Percentiles rank a stretch among this genome's conserved stretches.
phyloP scores from a whole-genome alignment of 164 flowering plant species.

The Santalum album region DNA sequence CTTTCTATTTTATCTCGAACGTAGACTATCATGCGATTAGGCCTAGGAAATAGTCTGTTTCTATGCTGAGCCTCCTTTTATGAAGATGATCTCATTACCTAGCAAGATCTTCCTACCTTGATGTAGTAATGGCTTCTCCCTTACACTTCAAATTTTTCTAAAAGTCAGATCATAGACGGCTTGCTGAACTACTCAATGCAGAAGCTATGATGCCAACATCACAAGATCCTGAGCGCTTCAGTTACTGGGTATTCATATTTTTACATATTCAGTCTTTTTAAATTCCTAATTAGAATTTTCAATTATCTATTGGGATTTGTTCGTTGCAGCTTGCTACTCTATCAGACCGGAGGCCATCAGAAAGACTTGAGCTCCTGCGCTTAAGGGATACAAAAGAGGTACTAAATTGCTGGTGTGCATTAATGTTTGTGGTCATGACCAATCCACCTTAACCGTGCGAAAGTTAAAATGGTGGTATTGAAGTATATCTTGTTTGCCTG shows the following conservation, averaged over 20 bases:
- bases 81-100: no score
- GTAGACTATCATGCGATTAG: no score
- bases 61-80: no score
- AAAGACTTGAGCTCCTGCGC: constrained; percentile 71
- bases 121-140: not conserved
- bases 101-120: no score
- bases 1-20: not conserved
- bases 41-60: no score
- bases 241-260: constrained; percentile 76
- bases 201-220: constrained; percentile 67
- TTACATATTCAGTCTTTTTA: not conserved
- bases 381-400: constrained; percentile 78
- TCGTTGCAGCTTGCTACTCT: constrained; percentile 63
- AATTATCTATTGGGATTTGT: constrained; percentile 5
- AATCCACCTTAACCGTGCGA: no score
- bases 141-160: constrained; percentile 3
- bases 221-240: constrained; percentile 80
- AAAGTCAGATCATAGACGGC: constrained; percentile 52
- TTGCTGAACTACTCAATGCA: constrained; percentile 38
- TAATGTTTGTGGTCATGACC: no score
- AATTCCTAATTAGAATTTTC: not conserved
- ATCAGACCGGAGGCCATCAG: constrained; percentile 56
- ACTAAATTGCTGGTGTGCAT: constrained; percentile 12
- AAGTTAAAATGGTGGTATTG: no score
- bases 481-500: no score